Evolutionary conservation across 805 yeast genomes (phyloP).

Genomic region (Ogataea neopini): DNA sequence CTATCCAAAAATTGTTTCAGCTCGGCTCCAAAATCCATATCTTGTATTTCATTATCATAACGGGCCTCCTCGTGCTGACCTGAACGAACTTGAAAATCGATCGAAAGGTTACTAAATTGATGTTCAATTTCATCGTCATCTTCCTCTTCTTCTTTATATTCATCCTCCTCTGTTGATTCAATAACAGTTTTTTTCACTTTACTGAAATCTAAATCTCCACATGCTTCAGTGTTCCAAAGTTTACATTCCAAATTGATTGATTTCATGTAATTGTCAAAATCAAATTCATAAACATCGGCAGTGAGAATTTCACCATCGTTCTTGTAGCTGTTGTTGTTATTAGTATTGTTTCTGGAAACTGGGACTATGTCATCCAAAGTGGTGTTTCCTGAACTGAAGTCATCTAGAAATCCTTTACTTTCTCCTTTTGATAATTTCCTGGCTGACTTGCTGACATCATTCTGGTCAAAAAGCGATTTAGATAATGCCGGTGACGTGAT

Average conservation of each 20-base stretch:
- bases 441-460: background rate
- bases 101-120: slow-evolving; percentile 34
- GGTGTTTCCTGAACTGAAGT: slow-evolving; percentile 31
- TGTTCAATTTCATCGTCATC: slow-evolving; percentile 14
- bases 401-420: slow-evolving; percentile 26
- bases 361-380: slow-evolving; percentile 23
- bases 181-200: slow-evolving; percentile 24
- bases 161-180: slow-evolving; percentile 9
- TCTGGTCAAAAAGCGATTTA: slow-evolving; percentile 5
- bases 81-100: slow-evolving; percentile 40
- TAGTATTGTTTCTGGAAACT: background rate
- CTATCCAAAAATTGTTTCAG: slow-evolving; percentile 20
- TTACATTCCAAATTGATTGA: slow-evolving; percentile 18
- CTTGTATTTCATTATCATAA: slow-evolving; percentile 17
- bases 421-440: background rate
- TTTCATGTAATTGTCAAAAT: slow-evolving; percentile 31
- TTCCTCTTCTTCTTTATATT: slow-evolving; percentile 5
- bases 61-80: slow-evolving; percentile 18
- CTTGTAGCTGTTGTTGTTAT: background rate
- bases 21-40: slow-evolving; percentile 25
- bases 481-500: slow-evolving; percentile 10
- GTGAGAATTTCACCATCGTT: slow-evolving; percentile 5
- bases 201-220: slow-evolving; percentile 26
- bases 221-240: slow-evolving; percentile 8
- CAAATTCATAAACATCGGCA: slow-evolving; percentile 20